A percentile compares a stretch with the other conserved stretches of the same genome.
phyloP scores from a whole-genome alignment of 192 early-diverging fungal species.

The Entrophospora sp. region DNA sequence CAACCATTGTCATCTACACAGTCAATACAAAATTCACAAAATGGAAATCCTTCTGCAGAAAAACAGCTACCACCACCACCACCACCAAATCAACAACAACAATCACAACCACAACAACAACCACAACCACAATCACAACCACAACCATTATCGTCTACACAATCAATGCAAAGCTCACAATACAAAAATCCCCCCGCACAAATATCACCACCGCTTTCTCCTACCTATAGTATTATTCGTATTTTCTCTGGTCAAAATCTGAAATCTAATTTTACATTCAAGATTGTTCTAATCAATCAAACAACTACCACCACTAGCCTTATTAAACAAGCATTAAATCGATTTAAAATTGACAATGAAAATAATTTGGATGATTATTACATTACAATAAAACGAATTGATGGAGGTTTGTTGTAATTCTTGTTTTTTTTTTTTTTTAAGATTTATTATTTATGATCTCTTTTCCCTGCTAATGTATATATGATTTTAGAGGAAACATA shows the following conservation, averaged over 20 bases:
- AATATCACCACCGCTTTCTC: not conserved
- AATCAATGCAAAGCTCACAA: not conserved
- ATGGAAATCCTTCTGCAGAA: not conserved
- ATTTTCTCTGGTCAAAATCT: constrained; percentile 44
- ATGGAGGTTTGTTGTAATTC: constrained; percentile 34
- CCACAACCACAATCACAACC: not conserved
- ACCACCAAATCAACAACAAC: constrained; percentile 5
- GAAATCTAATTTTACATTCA: constrained; percentile 24
- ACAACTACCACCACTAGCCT: constrained; percentile 36
- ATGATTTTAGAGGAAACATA: constrained; percentile 38
- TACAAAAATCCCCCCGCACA: not conserved
- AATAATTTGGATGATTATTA: constrained; percentile 34
- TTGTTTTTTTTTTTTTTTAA: not conserved
- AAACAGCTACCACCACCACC: not conserved
- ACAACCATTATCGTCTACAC: not conserved
- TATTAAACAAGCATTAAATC: constrained; percentile 37
- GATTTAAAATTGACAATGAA: constrained; percentile 43
- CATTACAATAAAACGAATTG: constrained; percentile 39
- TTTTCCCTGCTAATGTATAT: not conserved
- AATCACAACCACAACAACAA: constrained; percentile 1
- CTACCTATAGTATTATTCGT: constrained; percentile 30
- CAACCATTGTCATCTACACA: not conserved
- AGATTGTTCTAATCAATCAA: constrained; percentile 38
- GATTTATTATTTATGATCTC: not conserved
- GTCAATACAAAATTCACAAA: not conserved